Base-by-base conservation (phyloP, 192 early-diverging fungal genomes). In the Coemansia umbellata region DNA sequence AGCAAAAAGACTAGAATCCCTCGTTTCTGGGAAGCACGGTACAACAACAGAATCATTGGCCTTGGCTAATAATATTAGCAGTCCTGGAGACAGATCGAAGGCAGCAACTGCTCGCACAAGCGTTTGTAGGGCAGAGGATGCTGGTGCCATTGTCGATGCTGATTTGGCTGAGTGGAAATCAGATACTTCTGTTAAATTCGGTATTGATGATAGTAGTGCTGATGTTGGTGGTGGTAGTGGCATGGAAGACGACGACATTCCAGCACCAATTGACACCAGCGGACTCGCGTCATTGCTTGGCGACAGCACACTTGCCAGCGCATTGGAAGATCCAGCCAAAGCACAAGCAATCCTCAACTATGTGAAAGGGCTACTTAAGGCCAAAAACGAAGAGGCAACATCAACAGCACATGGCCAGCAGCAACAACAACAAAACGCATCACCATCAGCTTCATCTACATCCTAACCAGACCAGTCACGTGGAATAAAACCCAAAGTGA, bases 291-390 rank as follows among this genome's bases (percentile, higher is more conserved):
- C 55, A 32, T 49, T 78, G 9, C 55, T 78, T 5, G 74, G 60
- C 6, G 74, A 48, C 24, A 66, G 74, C 53, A 48, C 63, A 18
- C 64, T 78, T 23, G 74, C 74, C n/a, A 55, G 47, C n/a, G 74
- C 74, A 11, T 56, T 78, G 27, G 74, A 78, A 14, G 74, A 78
- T 23, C 74, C 74, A 1, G 39, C 55, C 17, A 66, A 63, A 22
- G 68, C 74, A 19, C 55, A 58, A n/a, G 55, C 68, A 5, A 78
- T 78, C 30, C 42, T 78, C 28, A 65, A 78, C 32, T 78, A 78
- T 26, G 69, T 78, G 47, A 78, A 78, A 53, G 53, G 53, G 11
- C 50, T 78, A 41, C 58, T 78, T 17, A 53, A 45, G 30, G 63
- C 68, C 45, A 61, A 58, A 19, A 66, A 66, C 55, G 32, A 44